These are phyloP conservation scores for Vigna mungo DNA, from an alignment of 306 rosid species.

Conservation along the genomic window DNA sequence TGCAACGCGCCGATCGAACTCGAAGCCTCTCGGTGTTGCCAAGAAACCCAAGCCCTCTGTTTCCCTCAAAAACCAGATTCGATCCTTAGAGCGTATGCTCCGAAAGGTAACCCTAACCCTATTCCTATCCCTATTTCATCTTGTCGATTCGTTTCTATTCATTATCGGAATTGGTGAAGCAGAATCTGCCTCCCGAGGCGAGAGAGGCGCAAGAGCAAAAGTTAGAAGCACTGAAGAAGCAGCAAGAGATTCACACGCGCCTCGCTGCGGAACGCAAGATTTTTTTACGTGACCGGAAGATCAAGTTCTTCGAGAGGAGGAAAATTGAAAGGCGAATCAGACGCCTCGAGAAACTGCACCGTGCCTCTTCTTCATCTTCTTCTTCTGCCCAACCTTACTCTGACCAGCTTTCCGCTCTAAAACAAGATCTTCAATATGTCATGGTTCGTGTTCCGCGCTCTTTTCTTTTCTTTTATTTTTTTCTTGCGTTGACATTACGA, in stretches of 20 bases:
- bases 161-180: neutral
- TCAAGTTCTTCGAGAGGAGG: slow-evolving; percentile 95
- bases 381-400: slow-evolving; percentile 66
- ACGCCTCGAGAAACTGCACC: slow-evolving; percentile 86
- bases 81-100: slow-evolving; percentile 92
- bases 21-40: slow-evolving; percentile 62
- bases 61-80: slow-evolving; percentile 94
- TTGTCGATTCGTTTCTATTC: neutral
- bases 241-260: slow-evolving; percentile 90
- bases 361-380: slow-evolving; percentile 59
- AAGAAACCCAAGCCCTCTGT: slow-evolving; percentile 83
- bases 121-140: neutral
- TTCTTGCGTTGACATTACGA: neutral
- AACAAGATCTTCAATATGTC: slow-evolving; percentile 94
- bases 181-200: slow-evolving; percentile 78
- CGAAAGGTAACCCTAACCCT: slow-evolving; percentile 65
- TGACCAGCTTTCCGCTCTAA: slow-evolving; percentile 78
- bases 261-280: slow-evolving; percentile 86
- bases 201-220: slow-evolving; percentile 82
- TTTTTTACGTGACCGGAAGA: slow-evolving; percentile 83
- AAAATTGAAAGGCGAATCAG: slow-evolving; percentile 90
- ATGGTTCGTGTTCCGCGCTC: slow-evolving; percentile 52
- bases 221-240: slow-evolving; percentile 80
- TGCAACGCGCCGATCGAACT: slow-evolving; percentile 77
- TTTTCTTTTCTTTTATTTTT: too few species aligned